Evolutionary conservation across 2,329 filamentous ascomycete genomes (phyloP), one percentile per base, ranked within the genome.

Genomic region (Pseudogymnoascus sp.): DNA sequence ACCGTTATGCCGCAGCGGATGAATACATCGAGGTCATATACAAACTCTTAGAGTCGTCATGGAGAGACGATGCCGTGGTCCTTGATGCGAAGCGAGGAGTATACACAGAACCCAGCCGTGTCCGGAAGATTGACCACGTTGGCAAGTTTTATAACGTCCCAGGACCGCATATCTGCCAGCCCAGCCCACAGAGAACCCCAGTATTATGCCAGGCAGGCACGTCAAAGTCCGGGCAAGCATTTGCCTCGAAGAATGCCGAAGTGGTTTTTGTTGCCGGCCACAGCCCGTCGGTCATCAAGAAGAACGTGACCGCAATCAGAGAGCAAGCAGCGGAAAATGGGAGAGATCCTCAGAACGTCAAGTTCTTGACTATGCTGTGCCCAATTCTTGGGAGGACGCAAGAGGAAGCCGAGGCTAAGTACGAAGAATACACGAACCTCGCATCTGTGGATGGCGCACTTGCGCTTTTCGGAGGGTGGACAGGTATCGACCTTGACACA

Each of bases 391-490:
- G 86, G 0, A 76, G 73, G 35, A 90, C 87, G 0, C 82, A 88
- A 65, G 84, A 86, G 63, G 87, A 89, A 70, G 88, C 88, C 0
- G 74, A 80, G 63, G 81, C 79, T 5, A 90, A 90, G 73, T 83
- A 87, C 60, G 74, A 78, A 0, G 84, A 89, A 4, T 85, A 84
- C 64, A 77, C 81, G 8, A 79, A 80, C 62, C 84, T 89, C 69
- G 88, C 85, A 0, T 82, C 81, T 1, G 78, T 82, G 43, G 88
- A 88, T 66, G 88, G 88, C 1, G 88, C 87, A 0, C 71, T 90
- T 63, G 85, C 88, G 1, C 73, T 91, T 16, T 91, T 91, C 68
- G 87, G 87, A 18, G 88, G 88, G 1, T 91, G 88, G 88, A 90
- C 88, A 0, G 88, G 86, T 0, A 86, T 88, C 55, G 83, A 89